Conservation (phyloP, 1,139 yeast species). For the Hyphopichia fennica region DNA sequence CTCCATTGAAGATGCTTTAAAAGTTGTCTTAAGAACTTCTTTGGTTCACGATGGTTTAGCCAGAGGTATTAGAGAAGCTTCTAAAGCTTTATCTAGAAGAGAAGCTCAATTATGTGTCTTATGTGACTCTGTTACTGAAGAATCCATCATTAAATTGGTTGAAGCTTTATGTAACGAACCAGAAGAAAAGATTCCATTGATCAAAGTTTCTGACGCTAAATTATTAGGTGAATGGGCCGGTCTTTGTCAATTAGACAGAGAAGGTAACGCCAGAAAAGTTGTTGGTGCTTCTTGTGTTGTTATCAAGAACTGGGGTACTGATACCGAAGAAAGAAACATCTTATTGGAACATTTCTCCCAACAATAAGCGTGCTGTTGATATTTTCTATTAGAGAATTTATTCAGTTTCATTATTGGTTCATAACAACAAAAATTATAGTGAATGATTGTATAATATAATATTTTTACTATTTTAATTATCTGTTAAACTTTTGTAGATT, state of each 20-base stretch:
- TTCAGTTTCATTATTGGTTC: neutral
- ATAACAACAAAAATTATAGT: constrained; percentile 4
- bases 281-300: constrained; percentile 99
- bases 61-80: constrained; percentile 99
- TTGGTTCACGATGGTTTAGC: constrained; percentile 99
- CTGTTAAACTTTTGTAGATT: too few relatives aligned
- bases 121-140: constrained; percentile 98
- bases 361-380: constrained; percentile 49
- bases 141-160: constrained; percentile 92
- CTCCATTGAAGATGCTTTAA: constrained; percentile 97
- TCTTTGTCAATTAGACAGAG: constrained; percentile 99
- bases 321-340: constrained; percentile 96
- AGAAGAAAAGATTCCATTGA: constrained; percentile 94
- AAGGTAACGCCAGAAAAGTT: constrained; percentile 99
- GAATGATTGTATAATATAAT: constrained; percentile 12
- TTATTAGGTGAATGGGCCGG: constrained; percentile 99
- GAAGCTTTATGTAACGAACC: constrained; percentile 99
- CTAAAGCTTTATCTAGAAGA: constrained; percentile 97
- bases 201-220: constrained; percentile 99
- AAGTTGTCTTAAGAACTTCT: constrained; percentile 97
- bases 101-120: constrained; percentile 98
- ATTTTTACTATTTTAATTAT: constrained; percentile 1
- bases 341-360: constrained; percentile 95
- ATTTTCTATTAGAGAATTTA: neutral
- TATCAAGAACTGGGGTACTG: constrained; percentile 99